Percentiles rank a stretch among this genome's conserved stretches.
Evolutionary conservation across 1,284 basidiomycete species (phyloP).

Genomic region (Fomitopsis pinicola): DNA sequence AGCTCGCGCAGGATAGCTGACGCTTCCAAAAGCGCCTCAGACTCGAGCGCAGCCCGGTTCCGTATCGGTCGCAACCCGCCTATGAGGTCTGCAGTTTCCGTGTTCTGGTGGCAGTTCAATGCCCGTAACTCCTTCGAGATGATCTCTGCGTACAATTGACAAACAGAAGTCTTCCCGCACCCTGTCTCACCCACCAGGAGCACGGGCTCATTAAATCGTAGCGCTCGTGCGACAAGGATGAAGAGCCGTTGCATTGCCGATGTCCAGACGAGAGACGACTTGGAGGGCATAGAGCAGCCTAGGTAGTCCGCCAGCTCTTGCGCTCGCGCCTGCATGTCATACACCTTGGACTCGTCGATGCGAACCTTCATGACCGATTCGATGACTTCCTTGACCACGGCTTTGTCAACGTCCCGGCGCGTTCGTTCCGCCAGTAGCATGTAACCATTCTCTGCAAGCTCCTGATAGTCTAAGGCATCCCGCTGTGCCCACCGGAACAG

Average conservation of each 20-base stretch:
- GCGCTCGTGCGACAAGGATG: slow-evolving; percentile 76
- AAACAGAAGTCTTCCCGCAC: slow-evolving; percentile 96
- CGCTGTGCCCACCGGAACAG: slow-evolving; percentile 96
- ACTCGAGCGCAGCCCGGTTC: slow-evolving; percentile 56
- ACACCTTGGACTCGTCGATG: slow-evolving; percentile 72
- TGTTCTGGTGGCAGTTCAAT: slow-evolving; percentile 98
- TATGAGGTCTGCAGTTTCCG: slow-evolving; percentile 97
- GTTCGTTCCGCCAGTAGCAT: slow-evolving; percentile 96
- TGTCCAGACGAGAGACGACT: slow-evolving; percentile 80
- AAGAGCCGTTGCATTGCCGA: slow-evolving; percentile 90
- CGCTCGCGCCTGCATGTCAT: slow-evolving; percentile 52
- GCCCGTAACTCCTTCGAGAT: slow-evolving; percentile 62
- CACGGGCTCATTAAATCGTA: slow-evolving; percentile 92
- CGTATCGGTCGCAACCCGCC: slow-evolving; percentile 94
- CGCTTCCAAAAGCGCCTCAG: slow-evolving; percentile 43
- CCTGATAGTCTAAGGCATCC: slow-evolving; percentile 85
- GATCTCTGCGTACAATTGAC: slow-evolving; percentile 82
- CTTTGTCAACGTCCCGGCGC: slow-evolving; percentile 81
- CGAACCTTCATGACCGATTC: slow-evolving; percentile 88
- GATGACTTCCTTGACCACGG: slow-evolving; percentile 88
- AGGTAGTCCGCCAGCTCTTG: slow-evolving; percentile 46
- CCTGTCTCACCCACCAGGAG: slow-evolving; percentile 98
- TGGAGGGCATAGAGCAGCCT: slow-evolving; percentile 50
- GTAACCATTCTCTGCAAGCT: slow-evolving; percentile 94
- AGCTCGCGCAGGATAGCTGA: slow-evolving; percentile 35